Evolutionary conservation across 257 asterid species (phyloP), one percentile per base, ranked within the genome.

Genomic region (Knoxia roxburghii): DNA sequence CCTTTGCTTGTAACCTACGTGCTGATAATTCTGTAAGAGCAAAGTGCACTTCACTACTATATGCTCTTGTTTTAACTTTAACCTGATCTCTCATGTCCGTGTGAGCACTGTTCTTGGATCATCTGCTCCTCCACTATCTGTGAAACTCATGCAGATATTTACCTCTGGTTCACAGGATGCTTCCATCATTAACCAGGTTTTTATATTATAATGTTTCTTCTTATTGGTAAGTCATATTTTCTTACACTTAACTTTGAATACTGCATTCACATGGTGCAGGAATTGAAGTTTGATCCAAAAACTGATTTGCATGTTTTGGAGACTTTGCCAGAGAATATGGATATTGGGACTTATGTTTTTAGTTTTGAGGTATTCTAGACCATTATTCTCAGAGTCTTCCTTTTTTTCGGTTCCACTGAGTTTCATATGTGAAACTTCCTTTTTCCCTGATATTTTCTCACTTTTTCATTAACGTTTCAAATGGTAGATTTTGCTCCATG

Each of bases 71-170:
- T 65, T 55, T 11, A 24, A n/a, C 32, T 20, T 60, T 12, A n/a
- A 4, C 51, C 18, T 26, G 30, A 11, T 24, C 27, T 75, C 61
- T 65, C 74, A 93, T 97, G 99, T 90, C 59, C 81, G 77, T 29
- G 87, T 88, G 76, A 85, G 73, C 77, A 88, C 96, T 65, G 95
- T 84, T 62, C 76, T 94, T 78, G 99, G 97, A 58, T 91, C 93
- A 71, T 63, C 92, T 49, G 82, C 86, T 29, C 96, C 95, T 54
- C 77, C 94, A 73, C 77, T 90, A 67, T 80, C 96, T 5, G 95
- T 94, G 70, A 88, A 81, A 75, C 93, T 94, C 79, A 87, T 58
- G 94, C 99, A 94, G 81, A 85, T 90, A 57, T 84, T 86, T 71
- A 43, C 72, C 76, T 77, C 90, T 69, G 97, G 87, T 61, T 85